A percentile compares a stretch with the other conserved stretches of the same genome.
These are phyloP conservation scores for Coprinopsis strossmayeri DNA, from an alignment of 768 basidiomycete genomes.

Conservation along the genomic window DNA sequence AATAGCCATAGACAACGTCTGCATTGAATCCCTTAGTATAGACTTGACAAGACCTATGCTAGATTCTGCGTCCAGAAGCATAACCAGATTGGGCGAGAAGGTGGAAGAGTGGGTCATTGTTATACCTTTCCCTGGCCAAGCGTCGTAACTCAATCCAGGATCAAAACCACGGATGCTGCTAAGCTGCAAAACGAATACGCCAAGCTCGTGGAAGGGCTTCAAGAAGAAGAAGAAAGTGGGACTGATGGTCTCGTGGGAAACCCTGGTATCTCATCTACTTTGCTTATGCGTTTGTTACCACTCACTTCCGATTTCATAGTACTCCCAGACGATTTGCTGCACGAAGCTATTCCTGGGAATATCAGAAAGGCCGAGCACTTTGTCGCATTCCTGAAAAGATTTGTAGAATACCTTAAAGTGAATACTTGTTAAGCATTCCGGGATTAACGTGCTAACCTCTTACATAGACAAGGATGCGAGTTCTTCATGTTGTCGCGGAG, in stretches of 20 bases:
- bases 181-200: conserved; percentile 97
- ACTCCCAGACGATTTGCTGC: conserved; percentile 88
- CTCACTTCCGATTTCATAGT: conserved; percentile 27
- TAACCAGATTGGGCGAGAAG: conserved; percentile 78
- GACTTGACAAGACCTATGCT: conserved; percentile 97
- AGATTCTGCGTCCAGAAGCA: conserved; percentile 87
- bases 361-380: conserved; percentile 99
- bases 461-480: conserved; percentile 95
- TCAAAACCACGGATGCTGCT: conserved; percentile 88
- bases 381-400: conserved; percentile 94
- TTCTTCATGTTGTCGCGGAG: conserved; percentile 98
- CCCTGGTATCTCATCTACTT: conserved; percentile 51
- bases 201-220: conserved; percentile 88
- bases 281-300: not conserved
- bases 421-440: too few relatives aligned
- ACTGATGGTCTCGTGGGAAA: conserved; percentile 87
- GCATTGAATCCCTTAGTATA: conserved; percentile 96
- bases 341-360: conserved; percentile 95
- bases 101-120: conserved; percentile 76
- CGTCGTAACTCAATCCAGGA: conserved; percentile 39
- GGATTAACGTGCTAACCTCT: too few relatives aligned
- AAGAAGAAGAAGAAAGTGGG: conserved; percentile 57
- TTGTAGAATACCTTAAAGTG: conserved; percentile 98
- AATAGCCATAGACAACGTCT: conserved; percentile 83
- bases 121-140: not conserved